phyloP scores from a whole-genome alignment of 352 stramenopile species.

The Plasmopara viticola region DNA sequence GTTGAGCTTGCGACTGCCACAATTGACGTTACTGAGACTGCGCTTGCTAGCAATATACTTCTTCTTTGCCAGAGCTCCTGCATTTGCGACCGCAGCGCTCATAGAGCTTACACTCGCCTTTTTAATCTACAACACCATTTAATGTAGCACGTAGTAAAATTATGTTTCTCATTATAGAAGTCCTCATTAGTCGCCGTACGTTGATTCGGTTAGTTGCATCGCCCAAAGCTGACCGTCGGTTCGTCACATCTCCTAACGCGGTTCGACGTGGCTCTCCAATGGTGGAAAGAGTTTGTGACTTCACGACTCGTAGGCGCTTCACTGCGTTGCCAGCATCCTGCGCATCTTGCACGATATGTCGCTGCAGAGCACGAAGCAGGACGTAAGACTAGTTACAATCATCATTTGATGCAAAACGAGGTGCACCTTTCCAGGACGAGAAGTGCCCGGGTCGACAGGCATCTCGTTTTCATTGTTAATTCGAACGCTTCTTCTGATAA shows the following conservation, averaged over 20 bases:
- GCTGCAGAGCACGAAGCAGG: constrained; percentile 19
- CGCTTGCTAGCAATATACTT: constrained; percentile 41
- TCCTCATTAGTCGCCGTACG: constrained; percentile 23
- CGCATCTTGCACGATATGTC: constrained; percentile 34
- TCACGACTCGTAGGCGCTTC: constrained; percentile 52
- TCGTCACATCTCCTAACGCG: constrained; percentile 62
- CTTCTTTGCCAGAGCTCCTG: constrained; percentile 32
- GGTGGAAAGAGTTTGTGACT: constrained; percentile 26
- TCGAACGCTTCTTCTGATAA: constrained; percentile 14
- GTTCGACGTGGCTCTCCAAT: constrained; percentile 14
- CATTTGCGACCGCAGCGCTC: constrained; percentile 17
- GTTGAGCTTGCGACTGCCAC: constrained; percentile 13
- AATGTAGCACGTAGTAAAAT: background rate
- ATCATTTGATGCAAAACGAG: background rate
- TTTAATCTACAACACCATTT: constrained; percentile 37
- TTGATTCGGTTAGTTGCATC: constrained; percentile 75
- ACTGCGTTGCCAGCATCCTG: constrained; percentile 45
- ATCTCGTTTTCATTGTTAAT: constrained; percentile 76
- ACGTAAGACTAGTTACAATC: constrained; percentile 1
- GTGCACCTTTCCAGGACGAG: constrained; percentile 46
- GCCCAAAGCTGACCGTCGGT: constrained; percentile 45
- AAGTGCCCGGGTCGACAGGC: constrained; percentile 29
- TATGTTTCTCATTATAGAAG: background rate
- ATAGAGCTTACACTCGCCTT: constrained; percentile 45
- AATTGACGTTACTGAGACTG: constrained; percentile 28